phyloP scores from a whole-genome alignment of 2,329 filamentous ascomycete genomes.

The Microdochium trichocladiopsis region DNA sequence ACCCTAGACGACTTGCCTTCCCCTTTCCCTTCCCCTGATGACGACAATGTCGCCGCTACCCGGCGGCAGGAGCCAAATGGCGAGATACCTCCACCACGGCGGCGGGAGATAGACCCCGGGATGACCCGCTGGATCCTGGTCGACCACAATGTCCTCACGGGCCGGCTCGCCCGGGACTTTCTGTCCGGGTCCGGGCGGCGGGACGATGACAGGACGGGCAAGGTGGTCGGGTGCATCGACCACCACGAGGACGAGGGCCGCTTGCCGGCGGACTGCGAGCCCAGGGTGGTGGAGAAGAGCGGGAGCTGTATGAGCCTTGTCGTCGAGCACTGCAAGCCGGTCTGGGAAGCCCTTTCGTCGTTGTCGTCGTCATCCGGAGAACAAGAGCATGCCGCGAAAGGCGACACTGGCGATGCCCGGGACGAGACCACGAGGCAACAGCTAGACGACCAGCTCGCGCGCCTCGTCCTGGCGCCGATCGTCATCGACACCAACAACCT shows the following conservation, averaged over 20 bases:
- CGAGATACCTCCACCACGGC: not conserved
- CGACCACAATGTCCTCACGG: conserved; percentile 71
- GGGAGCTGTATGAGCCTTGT: conserved; percentile 72
- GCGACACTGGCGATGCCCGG: conserved; percentile 23
- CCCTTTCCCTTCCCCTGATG: not conserved
- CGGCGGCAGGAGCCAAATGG: conserved; percentile 19
- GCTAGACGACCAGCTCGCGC: conserved; percentile 54
- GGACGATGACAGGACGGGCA: conserved; percentile 21
- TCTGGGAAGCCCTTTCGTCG: conserved; percentile 47
- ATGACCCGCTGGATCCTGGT: conserved; percentile 67
- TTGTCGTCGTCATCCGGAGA: conserved; percentile 1
- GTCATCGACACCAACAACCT: conserved; percentile 69
- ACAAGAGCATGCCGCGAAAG: conserved; percentile 26
- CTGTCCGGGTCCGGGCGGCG: not conserved
- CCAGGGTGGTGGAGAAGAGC: conserved; percentile 55
- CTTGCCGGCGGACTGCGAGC: conserved; percentile 36
- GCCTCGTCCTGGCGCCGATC: conserved; percentile 62
- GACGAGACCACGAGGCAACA: conserved; percentile 6
- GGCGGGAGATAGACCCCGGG: conserved; percentile 32
- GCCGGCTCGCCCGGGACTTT: conserved; percentile 45
- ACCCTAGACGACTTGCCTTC: conserved; percentile 51
- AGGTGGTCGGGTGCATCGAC: conserved; percentile 63
- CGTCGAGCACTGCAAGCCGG: conserved; percentile 46
- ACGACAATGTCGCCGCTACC: conserved; percentile 30
- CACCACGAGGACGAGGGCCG: conserved; percentile 69